A percentile compares a stretch with the other conserved stretches of the same genome.
Conservation (phyloP, 345 rosid species). For the Angophora floribunda region DNA sequence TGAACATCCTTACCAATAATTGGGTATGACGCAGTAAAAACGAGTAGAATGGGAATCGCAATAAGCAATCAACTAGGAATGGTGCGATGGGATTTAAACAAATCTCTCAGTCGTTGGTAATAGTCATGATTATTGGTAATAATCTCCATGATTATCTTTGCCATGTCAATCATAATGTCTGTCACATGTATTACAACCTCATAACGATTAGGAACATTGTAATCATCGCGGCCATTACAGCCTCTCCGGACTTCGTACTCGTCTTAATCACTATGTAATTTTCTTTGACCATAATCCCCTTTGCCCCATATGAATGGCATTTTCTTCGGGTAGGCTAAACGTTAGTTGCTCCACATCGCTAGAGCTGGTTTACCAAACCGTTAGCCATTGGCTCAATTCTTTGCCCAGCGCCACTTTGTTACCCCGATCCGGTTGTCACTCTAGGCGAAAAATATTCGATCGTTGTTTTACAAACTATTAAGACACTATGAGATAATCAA, state of each 20-base stretch:
- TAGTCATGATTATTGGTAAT: not conserved
- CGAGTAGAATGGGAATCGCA: not conserved
- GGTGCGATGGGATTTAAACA: not conserved
- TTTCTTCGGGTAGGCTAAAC: not conserved
- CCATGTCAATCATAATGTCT: not conserved
- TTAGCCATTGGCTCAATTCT: not conserved
- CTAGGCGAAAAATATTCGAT: not conserved
- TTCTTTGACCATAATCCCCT: not conserved
- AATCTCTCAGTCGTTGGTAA: not conserved
- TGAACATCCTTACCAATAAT: too few species aligned
- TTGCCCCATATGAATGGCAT: not conserved
- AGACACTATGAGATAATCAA: not conserved
- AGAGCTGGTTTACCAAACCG: not conserved
- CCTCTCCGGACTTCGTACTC: not conserved
- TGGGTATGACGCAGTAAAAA: not conserved
- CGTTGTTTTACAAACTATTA: not conserved
- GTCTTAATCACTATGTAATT: not conserved
- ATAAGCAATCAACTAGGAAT: not conserved
- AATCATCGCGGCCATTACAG: not conserved
- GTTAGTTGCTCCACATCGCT: not conserved
- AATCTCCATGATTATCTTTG: not conserved
- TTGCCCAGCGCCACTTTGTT: not conserved
- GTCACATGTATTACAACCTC: not conserved
- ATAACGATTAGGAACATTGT: too few species aligned
- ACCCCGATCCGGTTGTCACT: not conserved